Percentiles rank a stretch among this genome's conserved stretches.
These are phyloP conservation scores for Yamadazyma spencermartinsiae DNA, from an alignment of 1,139 yeast species.

Conservation along the genomic window DNA sequence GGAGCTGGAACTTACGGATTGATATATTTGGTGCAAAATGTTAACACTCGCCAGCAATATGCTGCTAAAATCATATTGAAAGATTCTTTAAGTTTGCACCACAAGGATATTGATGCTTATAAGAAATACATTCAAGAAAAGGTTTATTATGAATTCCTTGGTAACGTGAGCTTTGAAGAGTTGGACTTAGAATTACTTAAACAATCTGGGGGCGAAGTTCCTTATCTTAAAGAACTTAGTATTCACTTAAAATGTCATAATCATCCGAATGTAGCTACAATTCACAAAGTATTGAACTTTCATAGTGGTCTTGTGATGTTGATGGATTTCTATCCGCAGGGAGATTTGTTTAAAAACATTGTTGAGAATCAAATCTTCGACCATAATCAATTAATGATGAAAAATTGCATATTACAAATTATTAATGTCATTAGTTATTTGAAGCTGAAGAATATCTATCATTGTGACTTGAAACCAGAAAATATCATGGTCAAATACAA, in stretches of 20 bases:
- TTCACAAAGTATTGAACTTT: conserved; percentile 65
- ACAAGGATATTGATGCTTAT: conserved; percentile 28
- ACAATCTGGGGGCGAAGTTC: conserved; percentile 42
- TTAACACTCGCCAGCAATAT: conserved; percentile 46
- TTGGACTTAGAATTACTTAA: conserved; percentile 46
- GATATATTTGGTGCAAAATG: conserved; percentile 69
- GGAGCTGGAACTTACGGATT: conserved; percentile 92
- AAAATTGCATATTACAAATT: conserved; percentile 72
- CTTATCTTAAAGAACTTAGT: conserved; percentile 65
- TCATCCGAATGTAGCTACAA: conserved; percentile 76
- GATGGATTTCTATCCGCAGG: conserved; percentile 82
- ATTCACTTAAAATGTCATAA: conserved; percentile 72
- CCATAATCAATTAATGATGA: conserved; percentile 48
- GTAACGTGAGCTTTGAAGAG: conserved; percentile 18
- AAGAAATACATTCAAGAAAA: conserved; percentile 34
- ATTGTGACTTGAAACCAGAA: conserved; percentile 92
- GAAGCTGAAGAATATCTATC: conserved; percentile 66
- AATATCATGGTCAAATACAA: conserved; percentile 62
- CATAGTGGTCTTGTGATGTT: conserved; percentile 57
- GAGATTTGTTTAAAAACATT: conserved; percentile 79
- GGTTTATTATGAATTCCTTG: conserved; percentile 27
- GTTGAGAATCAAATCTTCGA: conserved; percentile 16
- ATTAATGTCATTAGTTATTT: conserved; percentile 73
- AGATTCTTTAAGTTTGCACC: conserved; percentile 24
- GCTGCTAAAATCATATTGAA: conserved; percentile 79